Evolutionary conservation across 2,329 filamentous ascomycete genomes (phyloP).

Genomic region (Juglanconis sp.): DNA sequence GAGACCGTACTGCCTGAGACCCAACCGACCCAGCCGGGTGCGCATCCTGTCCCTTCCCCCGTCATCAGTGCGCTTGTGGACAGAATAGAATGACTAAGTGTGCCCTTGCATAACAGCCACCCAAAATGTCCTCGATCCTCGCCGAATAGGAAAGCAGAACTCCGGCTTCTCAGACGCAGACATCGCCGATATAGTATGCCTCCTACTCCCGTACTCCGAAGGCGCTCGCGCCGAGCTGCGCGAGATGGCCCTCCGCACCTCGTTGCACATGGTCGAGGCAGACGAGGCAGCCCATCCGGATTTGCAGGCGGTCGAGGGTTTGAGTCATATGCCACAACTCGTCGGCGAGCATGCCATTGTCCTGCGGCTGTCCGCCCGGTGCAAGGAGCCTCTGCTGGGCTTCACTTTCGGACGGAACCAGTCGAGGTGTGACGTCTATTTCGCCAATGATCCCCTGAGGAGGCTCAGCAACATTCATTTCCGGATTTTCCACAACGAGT

Average conservation of each 20-base stretch:
- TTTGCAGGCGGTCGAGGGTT: constrained; percentile 34
- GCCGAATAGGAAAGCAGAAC: constrained; percentile 74
- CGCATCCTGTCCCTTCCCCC: constrained; percentile 5
- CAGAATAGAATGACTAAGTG: constrained; percentile 1
- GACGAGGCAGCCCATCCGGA: constrained; percentile 52
- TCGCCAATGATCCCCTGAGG: constrained; percentile 63
- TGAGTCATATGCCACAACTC: constrained; percentile 49
- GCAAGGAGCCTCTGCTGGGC: constrained; percentile 67
- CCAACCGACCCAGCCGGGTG: constrained; percentile 19
- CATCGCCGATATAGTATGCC: constrained; percentile 82
- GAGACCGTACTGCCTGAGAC: constrained; percentile 6
- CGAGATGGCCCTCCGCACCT: constrained; percentile 44
- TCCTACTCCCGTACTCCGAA: constrained; percentile 75
- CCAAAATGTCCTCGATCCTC: constrained; percentile 76
- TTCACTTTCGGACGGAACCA: constrained; percentile 84
- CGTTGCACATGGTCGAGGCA: constrained; percentile 48
- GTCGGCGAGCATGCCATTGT: constrained; percentile 67
- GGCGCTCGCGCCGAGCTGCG: constrained; percentile 69
- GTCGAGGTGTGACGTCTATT: constrained; percentile 67
- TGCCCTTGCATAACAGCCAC: constrained; percentile 51
- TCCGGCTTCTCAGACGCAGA: constrained; percentile 81
- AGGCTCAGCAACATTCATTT: constrained; percentile 95
- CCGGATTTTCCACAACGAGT: constrained; percentile 84
- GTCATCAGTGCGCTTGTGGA: constrained; percentile 1
- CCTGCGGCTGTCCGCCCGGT: constrained; percentile 70